Percentiles rank a stretch among this genome's conserved stretches.
These are phyloP conservation scores for Eucalyptus sp. DNA, from an alignment of 345 rosid genomes.

Conservation along the genomic window DNA sequence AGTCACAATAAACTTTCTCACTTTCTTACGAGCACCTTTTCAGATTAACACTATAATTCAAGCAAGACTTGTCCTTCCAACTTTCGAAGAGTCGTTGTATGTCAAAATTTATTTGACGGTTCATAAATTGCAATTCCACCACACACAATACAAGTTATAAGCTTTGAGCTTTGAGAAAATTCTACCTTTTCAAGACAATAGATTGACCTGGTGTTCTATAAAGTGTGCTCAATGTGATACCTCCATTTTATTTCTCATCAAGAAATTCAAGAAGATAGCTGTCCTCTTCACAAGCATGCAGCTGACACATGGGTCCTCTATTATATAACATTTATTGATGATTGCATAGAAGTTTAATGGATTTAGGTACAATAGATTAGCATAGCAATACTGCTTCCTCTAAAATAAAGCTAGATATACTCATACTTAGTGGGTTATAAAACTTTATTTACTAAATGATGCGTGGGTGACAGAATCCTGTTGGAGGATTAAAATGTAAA, in stretches of 20 bases:
- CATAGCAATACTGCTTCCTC: neutral
- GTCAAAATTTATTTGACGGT: neutral
- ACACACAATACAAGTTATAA: neutral
- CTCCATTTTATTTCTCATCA: neutral
- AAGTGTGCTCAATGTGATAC: neutral
- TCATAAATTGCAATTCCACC: neutral
- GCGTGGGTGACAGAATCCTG: neutral
- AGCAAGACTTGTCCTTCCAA: neutral
- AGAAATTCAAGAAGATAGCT: neutral
- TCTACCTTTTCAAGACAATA: neutral
- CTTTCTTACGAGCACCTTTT: neutral
- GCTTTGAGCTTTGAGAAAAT: neutral
- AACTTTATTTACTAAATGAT: neutral
- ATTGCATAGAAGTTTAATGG: neutral
- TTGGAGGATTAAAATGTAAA: neutral
- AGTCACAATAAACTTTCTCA: neutral
- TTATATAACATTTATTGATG: neutral
- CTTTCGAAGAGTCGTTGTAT: neutral
- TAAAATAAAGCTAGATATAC: neutral
- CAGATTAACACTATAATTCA: neutral
- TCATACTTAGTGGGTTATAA: neutral
- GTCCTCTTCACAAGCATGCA: neutral
- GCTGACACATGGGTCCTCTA: neutral
- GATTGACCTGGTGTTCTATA: neutral
- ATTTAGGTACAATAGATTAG: neutral